Conservation (phyloP, 2,329 filamentous ascomycete genomes). For the Rosellinia necatrix region DNA sequence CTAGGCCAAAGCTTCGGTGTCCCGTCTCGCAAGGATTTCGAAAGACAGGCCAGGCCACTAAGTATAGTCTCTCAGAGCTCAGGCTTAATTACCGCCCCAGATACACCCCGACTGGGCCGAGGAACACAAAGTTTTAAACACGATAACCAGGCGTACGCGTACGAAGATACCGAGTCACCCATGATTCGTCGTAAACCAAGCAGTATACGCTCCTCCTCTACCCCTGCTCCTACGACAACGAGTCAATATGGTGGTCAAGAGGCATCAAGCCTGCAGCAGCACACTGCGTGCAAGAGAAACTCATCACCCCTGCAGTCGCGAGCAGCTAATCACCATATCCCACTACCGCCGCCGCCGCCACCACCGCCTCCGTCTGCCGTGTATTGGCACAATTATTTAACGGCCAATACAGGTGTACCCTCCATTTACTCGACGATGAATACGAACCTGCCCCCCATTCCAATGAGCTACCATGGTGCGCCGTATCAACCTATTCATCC, state of each 20-base stretch:
- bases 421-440: background rate
- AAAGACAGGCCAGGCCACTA: slow-evolving; percentile 22
- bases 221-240: slow-evolving; percentile 14
- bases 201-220: slow-evolving; percentile 14
- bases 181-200: background rate
- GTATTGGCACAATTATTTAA: slow-evolving; percentile 7
- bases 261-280: background rate
- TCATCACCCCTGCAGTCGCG: background rate
- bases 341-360: slow-evolving; percentile 10
- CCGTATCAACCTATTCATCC: background rate
- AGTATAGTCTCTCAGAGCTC: slow-evolving; percentile 28
- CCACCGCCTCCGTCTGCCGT: slow-evolving; percentile 11
- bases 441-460: background rate
- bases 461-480: background rate
- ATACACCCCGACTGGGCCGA: slow-evolving; percentile 6
- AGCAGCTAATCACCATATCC: background rate
- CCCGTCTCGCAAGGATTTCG: slow-evolving; percentile 33
- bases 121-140: background rate
- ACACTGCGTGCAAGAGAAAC: background rate
- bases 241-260: background rate
- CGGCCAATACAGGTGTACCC: background rate
- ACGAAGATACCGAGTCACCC: slow-evolving; percentile 1
- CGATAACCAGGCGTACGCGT: background rate
- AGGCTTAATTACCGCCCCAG: slow-evolving; percentile 19
- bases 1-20: slow-evolving; percentile 35